Base-by-base conservation (phyloP, 2,329 filamentous ascomycete genomes). In the Nemania sp. region DNA sequence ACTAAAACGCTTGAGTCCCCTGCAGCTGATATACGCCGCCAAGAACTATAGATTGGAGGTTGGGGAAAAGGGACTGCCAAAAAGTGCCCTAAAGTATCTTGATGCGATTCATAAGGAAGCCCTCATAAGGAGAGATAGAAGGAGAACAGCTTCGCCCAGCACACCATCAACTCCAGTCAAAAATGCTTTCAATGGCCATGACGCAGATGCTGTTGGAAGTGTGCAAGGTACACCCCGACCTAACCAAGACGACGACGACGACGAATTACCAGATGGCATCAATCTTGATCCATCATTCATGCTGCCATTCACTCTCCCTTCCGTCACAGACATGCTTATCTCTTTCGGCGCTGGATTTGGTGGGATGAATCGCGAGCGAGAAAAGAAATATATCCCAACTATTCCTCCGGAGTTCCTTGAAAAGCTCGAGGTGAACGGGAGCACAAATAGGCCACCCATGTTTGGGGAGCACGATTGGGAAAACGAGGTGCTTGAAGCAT, bases 301-400 rank as follows among this genome's bases (percentile, higher is more conserved):
- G 84, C 83, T 99, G 25, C 95, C 95, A 0, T 99, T 99, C 74
- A 90, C 90, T n/a, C 81, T 99, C 29, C 95, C 95, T 1, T 97
- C 94, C 1, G 95, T 92, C 59, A 98, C 93, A 25, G 95, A 99
- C 75, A 99, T 99, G 95, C 83, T 98, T 49, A 87, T 99, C 49
- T 94, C 89, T 67, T 99, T 96, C 71, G 95, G 95, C 0, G 93
- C 95, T 12, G 95, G 95, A 0, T 95, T 98, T 71, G 95, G 95
- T 5, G 95, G 95, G 0, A 80, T 95, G 48, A 97, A 99, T 77
- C 85, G 90, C 64, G 95, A 98, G 76, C 84, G 92, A 58, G 95
- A 96, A 75, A 84, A 92, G 67, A 97, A 97, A 77, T 99, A 99
- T 74, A 96, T 97, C 47, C 95, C 95, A 2, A 96, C 91, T 0